A percentile compares a stretch with the other conserved stretches of the same genome.
Evolutionary conservation across 176 grass and related monocot genomes (phyloP).

Genomic region (Ampelocalamus luodianensis): DNA sequence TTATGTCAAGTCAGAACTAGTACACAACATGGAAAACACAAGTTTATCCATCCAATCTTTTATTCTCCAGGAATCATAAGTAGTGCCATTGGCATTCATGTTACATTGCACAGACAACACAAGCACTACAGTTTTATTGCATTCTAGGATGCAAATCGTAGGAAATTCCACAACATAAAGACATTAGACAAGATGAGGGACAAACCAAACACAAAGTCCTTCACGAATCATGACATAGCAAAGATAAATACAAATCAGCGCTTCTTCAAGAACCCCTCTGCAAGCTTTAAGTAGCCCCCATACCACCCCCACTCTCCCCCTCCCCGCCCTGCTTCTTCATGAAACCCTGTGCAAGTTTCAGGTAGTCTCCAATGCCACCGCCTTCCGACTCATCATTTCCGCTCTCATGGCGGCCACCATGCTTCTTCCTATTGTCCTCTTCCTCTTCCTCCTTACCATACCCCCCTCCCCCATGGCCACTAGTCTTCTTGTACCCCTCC

Average conservation of each 20-base stretch:
- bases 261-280: slow-evolving; percentile 86
- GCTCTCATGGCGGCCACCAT: slow-evolving; percentile 22
- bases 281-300: slow-evolving; percentile 80
- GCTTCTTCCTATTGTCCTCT: slow-evolving; percentile 54
- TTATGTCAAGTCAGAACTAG: slow-evolving; percentile 18
- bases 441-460: slow-evolving; percentile 54
- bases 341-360: slow-evolving; percentile 79
- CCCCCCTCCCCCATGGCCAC: slow-evolving; percentile 51
- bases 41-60: slow-evolving; percentile 25
- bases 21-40: slow-evolving; percentile 12
- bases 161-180: background rate
- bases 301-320: slow-evolving; percentile 42
- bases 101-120: slow-evolving; percentile 20
- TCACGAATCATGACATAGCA: background rate
- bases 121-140: slow-evolving; percentile 11
- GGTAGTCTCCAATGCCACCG: slow-evolving; percentile 64
- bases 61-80: slow-evolving; percentile 25
- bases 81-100: background rate
- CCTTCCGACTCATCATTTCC: slow-evolving; percentile 52
- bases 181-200: slow-evolving; percentile 15
- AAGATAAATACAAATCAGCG: slow-evolving; percentile 47
- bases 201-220: slow-evolving; percentile 53
- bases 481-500: slow-evolving; percentile 52
- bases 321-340: slow-evolving; percentile 70
- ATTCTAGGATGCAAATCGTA: background rate